Conservation (phyloP, 257 asterid genomes). For the Gentiana dahurica region DNA sequence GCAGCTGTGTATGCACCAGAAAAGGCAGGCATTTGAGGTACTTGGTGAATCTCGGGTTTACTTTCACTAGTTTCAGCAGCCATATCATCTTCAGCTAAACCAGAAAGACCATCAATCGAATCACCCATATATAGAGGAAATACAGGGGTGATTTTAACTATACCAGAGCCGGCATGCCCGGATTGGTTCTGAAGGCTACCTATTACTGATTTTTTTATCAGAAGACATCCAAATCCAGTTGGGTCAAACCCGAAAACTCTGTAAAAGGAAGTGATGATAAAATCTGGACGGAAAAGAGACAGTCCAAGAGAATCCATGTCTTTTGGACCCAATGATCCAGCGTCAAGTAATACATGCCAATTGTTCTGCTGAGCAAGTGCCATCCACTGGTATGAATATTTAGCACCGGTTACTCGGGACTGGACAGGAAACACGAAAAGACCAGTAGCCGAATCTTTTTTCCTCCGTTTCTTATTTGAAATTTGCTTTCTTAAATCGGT, state of each 20-base stretch:
- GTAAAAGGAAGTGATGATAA: constrained; percentile 88
- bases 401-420: constrained; percentile 93
- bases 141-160: constrained; percentile 83
- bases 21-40: constrained; percentile 88
- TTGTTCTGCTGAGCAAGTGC: constrained; percentile 98
- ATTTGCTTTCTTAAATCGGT: constrained; percentile 92
- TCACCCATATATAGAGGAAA: constrained; percentile 88
- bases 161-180: constrained; percentile 93
- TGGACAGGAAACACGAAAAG: constrained; percentile 97
- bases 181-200: constrained; percentile 81
- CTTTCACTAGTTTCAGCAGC: constrained; percentile 44
- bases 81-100: constrained; percentile 64
- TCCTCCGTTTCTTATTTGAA: constrained; percentile 69
- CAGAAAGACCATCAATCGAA: constrained; percentile 84
- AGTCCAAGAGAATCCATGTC: constrained; percentile 99
- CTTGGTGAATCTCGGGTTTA: constrained; percentile 48
- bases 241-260: constrained; percentile 97
- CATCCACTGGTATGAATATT: constrained; percentile 99
- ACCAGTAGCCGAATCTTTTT: constrained; percentile 86
- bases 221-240: constrained; percentile 96
- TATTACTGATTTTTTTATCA: constrained; percentile 94
- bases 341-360: constrained; percentile 98
- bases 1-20: constrained; percentile 97
- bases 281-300: constrained; percentile 93
- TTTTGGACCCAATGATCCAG: constrained; percentile 96